Evolutionary conservation across 192 early-diverging fungal genomes (phyloP), one percentile per base, ranked within the genome.

Genomic region (Coemansia sp.): DNA sequence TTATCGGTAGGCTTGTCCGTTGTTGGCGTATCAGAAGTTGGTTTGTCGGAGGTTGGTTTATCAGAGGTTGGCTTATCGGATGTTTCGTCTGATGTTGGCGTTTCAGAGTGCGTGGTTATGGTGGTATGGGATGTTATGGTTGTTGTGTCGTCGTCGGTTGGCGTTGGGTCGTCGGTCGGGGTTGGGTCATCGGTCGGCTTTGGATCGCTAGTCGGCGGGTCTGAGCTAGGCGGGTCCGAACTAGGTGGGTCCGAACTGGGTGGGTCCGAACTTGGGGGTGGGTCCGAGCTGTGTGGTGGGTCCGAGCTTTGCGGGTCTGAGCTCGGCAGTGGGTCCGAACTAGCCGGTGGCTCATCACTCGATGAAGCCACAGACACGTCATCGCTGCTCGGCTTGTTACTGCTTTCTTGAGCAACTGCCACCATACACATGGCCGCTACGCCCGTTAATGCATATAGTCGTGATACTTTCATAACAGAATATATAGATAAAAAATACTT

Each of bases 121-220:
- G 51, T 53, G 51, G 51, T 53, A 8, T 24, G 11, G 24, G 17
- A 21, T n/a, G 51, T 53, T 17, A 53, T 53, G 51, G 51, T 53
- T 21, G 19, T 21, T n/a, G 41, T 43, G 41, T 43, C 41, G 41
- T n/a, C 41, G 51, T 22, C 51, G 19, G 15, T 21, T 23, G 51
- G 19, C 17, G 51, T 12, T 4, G 51, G 24, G 51, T 19, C 21
- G 2, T 41, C 39, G 8, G 39, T 12, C 14, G 41, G 41, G 12
- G 41, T 43, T 43, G 41, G 41, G 41, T 43, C 41, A 4, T 27
- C 51, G 29, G 29, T 32, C 21, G 51, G 10, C 17, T 17, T 53
- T 21, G 51, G 51, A 8, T 53, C 23, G 6, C 23, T 22, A 1
- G 51, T 23, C 19, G 51, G 19, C 51, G 51, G 51, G 24, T 53